phyloP scores from a whole-genome alignment of 805 yeast genomes.

The Saccharomyces kudriavzevii region DNA sequence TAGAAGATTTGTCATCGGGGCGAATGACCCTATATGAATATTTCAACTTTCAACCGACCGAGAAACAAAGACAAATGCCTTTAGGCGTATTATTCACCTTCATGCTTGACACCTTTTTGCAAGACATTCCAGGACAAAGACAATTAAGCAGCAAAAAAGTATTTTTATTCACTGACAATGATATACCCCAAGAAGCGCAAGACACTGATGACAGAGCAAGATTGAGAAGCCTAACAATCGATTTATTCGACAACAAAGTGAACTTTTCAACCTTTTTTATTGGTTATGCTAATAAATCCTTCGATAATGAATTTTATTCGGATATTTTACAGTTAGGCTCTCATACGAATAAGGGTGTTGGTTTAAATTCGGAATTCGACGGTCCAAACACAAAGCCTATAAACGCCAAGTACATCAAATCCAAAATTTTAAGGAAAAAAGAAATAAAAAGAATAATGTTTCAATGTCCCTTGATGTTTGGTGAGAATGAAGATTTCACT shows the following conservation, averaged over 20 bases:
- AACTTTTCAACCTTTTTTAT: slow-evolving; percentile 59
- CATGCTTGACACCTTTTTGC: slow-evolving; percentile 48
- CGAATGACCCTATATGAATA: slow-evolving; percentile 22
- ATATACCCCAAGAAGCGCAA: slow-evolving; percentile 47
- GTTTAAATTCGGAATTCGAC: slow-evolving; percentile 19
- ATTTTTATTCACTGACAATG: slow-evolving; percentile 69
- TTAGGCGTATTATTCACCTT: slow-evolving; percentile 40
- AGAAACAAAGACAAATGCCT: slow-evolving; percentile 21
- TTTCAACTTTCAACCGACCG: slow-evolving; percentile 24
- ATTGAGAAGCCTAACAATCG: slow-evolving; percentile 51
- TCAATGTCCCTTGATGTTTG: slow-evolving; percentile 50
- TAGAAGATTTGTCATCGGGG: slow-evolving; percentile 36
- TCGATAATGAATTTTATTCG: slow-evolving; percentile 43
- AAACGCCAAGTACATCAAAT: slow-evolving; percentile 36
- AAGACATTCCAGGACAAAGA: slow-evolving; percentile 33
- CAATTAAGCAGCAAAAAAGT: slow-evolving; percentile 50
- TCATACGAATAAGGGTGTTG: slow-evolving; percentile 5
- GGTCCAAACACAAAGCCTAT: slow-evolving; percentile 39
- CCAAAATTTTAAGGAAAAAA: slow-evolving; percentile 45
- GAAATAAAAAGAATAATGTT: slow-evolving; percentile 59
- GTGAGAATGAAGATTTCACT: slow-evolving; percentile 37
- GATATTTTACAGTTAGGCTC: slow-evolving; percentile 39
- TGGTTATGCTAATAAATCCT: slow-evolving; percentile 29
- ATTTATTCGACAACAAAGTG: slow-evolving; percentile 43
- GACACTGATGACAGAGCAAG: slow-evolving; percentile 36